Evolutionary conservation across 2,329 filamentous ascomycete genomes (phyloP).

Genomic region (Fusarium verrucosum): DNA sequence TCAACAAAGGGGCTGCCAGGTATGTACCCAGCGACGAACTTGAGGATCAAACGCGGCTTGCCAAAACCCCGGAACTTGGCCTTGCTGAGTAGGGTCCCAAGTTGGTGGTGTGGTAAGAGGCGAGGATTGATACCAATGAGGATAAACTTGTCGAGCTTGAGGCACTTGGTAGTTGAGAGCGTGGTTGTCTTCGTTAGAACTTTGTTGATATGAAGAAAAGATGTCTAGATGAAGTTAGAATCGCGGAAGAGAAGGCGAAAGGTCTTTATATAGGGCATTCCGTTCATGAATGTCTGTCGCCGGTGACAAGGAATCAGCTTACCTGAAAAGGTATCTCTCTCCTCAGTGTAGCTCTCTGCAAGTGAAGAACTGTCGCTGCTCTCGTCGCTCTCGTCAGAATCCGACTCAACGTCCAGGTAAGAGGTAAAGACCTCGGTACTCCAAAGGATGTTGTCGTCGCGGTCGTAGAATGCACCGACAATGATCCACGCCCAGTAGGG

Average conservation of each 20-base stretch:
- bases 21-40: constrained; percentile 49
- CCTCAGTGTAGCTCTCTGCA: constrained; percentile 14
- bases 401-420: constrained; percentile 41
- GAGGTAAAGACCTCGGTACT: constrained; percentile 57
- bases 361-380: constrained; percentile 20
- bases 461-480: constrained; percentile 59
- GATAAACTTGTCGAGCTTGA: constrained; percentile 7
- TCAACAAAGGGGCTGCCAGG: constrained; percentile 48
- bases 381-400: constrained; percentile 44
- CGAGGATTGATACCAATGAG: constrained; percentile 14
- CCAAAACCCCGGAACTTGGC: constrained; percentile 50
- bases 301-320: constrained; percentile 10
- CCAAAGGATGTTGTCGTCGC: constrained; percentile 54
- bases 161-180: not conserved
- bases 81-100: constrained; percentile 47
- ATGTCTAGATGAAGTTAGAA: constrained; percentile 27
- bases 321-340: constrained; percentile 30
- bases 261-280: constrained; percentile 20
- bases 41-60: constrained; percentile 46
- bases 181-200: not conserved
- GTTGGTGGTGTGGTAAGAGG: constrained; percentile 4
- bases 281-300: constrained; percentile 2
- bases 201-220: constrained; percentile 13
- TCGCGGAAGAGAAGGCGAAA: not conserved
- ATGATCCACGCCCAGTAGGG: constrained; percentile 58